Evolutionary conservation across 192 early-diverging fungal genomes (phyloP), one percentile per base, ranked within the genome.

Genomic region (Backusella tuberculispora): DNA sequence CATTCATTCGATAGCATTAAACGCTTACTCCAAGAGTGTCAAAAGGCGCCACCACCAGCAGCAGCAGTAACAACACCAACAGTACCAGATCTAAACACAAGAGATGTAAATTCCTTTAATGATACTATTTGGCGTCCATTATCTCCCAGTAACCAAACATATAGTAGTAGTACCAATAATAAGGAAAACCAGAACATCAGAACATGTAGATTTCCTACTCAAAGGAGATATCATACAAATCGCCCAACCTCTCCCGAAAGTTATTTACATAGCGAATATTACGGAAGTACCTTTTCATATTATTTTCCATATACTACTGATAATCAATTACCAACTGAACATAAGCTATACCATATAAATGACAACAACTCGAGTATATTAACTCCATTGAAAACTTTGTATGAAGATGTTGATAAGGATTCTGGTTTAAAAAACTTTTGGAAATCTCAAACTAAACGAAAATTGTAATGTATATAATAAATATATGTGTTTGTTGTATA

Each of bases 391-490:
- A 40, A 42, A 41, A 41, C 37, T 17, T 6, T 41, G 4, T 19
- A 67, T 13, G 66, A 41, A 43, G 66, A 67, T 41, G 37, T 41
- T 4, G 38, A 40, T 67, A 41, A 46, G 29, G 29, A 34, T 34
- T 34, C 29, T 43, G 43, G 44, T 34, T 17, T 69, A 26, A 29
- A 43, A 44, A 47, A 69, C 45, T 69, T 69, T 47, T 69, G 68
- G 68, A 45, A 15, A 15, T 21, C 13, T 47, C 68, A 69, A 44
- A 1, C 29, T 47, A 34, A 24, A 9, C 43, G 45, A 69, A 69
- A 21, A 69, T 46, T 47, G 45, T 47, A 47, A n/a, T 47, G 8
- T 15, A 12, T 21, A 7, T 2, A 53, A 53, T 53, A 9, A 53
- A 53, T 53, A 53, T 21, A 53, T 48, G 47, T 48, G 21, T n/a